phyloP scores from a whole-genome alignment of 495 filamentous ascomycete species.

The Neurospora sp. region DNA sequence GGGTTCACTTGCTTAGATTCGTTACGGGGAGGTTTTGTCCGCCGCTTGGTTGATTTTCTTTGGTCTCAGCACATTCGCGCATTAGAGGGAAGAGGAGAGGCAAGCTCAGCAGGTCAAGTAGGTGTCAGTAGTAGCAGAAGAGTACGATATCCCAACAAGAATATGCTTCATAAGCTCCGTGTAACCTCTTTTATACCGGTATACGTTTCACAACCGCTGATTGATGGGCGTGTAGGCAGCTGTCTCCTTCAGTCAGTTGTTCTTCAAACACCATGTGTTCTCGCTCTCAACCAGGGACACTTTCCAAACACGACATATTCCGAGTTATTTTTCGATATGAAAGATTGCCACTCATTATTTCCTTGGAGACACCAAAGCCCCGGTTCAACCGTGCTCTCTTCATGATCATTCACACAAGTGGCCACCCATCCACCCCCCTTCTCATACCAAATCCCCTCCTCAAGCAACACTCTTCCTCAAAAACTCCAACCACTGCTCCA shows the following conservation, averaged over 20 bases:
- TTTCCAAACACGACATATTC: neutral
- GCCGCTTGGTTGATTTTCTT: neutral
- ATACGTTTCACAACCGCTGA: neutral
- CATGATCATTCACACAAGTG: neutral
- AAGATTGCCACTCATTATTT: neutral
- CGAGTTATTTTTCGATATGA: neutral
- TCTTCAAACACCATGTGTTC: neutral
- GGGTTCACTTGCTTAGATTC: neutral
- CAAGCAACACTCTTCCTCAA: constrained; percentile 64
- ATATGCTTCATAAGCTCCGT: neutral
- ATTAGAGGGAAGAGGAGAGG: neutral
- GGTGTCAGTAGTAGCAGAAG: neutral
- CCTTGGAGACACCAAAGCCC: neutral
- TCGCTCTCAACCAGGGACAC: neutral
- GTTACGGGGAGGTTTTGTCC: neutral
- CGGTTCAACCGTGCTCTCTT: neutral
- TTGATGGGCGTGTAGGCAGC: neutral
- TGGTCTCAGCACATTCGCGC: neutral
- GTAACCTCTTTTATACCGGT: neutral
- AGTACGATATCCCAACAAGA: neutral
- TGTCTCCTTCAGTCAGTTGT: neutral
- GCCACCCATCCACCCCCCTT: no score
- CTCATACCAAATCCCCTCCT: neutral
- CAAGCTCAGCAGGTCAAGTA: neutral
- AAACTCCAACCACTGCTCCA: constrained; percentile 79